Evolutionary conservation across 371 early-diverging fungal genomes (phyloP), one percentile per base, ranked within the genome.

Genomic region (Rhizopus sp.): DNA sequence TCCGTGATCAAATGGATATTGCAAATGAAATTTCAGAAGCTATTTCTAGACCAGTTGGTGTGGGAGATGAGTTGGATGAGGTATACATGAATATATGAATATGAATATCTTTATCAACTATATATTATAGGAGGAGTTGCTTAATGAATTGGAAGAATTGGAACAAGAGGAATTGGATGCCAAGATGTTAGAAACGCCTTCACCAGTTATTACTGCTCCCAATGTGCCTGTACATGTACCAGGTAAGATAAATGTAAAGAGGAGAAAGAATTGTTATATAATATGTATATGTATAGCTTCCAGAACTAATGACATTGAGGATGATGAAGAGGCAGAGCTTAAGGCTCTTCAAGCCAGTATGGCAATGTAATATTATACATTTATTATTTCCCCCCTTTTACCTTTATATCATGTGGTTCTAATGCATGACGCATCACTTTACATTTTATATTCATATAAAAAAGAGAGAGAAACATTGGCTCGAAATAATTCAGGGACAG

Each of bases 1-100:
- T 98, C 59, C 87, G 94, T 53, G 97, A 97, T 58, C 95, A 97
- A 71, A 96, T 96, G 94, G 96, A 95, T 64, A 72, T 95, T 60
- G 94, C 95, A 15, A 94, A 94, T 66, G 97, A 97, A 75, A 88
- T 98, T 29, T 90, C 92, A 13, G 93, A 93, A 34, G 97, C 96
- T 29, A 93, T 98, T 61, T 88, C 96, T 46, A 89, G 90, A 68
- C 96, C 97, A 1, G 83, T 94, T 56, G 73, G 83, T 47, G 81
- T 92, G 59, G 95, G 94, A 9, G 73, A 85, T n/a, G 95, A 93
- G 15, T 45, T 94, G 68, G 96, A 97, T 68, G 97, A 97, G 74
- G 87, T 85, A 76, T 58, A 40, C 13, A n/a, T 3, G 32, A 39
- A 35, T 32, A 12, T 13, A 38, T 40, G 30, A 12, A 37, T 40